Base-by-base conservation (phyloP, 2,329 filamentous ascomycete genomes). In the Penicillium sp. region DNA sequence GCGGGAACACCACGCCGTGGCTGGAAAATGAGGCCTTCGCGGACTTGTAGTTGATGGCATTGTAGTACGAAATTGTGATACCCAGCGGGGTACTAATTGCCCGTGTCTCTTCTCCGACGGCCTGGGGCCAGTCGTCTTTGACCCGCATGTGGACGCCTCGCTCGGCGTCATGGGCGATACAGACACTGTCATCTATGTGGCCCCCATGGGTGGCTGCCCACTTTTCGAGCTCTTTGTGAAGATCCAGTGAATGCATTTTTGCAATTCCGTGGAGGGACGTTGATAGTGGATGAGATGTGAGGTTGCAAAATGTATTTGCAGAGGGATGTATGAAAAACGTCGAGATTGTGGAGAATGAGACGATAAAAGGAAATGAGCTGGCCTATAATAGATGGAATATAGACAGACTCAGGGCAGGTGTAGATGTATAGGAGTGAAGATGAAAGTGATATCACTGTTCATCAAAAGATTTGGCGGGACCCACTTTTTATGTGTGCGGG, bases 1-100 rank as follows among this genome's bases (percentile, higher is more conserved):
- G 40, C 0, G 79, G 75, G 38, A 86, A 78, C 5, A 56, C 47
- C 11, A 70, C 51, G 1, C 58, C 66, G 38, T 69, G 65, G 10
- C 56, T 58, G 2, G 59, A 52, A 38, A 68, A 69, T 3, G 54
- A 46, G 2, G 48, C 46, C 8, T 37, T 28, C 4, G 37, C 11
- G 10, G 44, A 50, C 28, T 47, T 42, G 11, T 63, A 56, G 11
- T 63, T 57, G 36, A 69, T 60, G 1, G 59, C 65, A 29, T 69
- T 66, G 45, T 63, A 68, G 41, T 67, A 69, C 7, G 67, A 69
- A 57, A 69, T 63, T 16, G 67, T 69, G 6, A 64, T 47, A 5
- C 55, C 44, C 11, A 69, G 42, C 2, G 67, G 67, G 1, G 65
- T 67, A 44, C 61, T 66, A 46, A 69, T 65, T 11, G 68, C 58